Conservation (phyloP, 192 early-diverging fungal genomes). For the Coemansia sp. region DNA sequence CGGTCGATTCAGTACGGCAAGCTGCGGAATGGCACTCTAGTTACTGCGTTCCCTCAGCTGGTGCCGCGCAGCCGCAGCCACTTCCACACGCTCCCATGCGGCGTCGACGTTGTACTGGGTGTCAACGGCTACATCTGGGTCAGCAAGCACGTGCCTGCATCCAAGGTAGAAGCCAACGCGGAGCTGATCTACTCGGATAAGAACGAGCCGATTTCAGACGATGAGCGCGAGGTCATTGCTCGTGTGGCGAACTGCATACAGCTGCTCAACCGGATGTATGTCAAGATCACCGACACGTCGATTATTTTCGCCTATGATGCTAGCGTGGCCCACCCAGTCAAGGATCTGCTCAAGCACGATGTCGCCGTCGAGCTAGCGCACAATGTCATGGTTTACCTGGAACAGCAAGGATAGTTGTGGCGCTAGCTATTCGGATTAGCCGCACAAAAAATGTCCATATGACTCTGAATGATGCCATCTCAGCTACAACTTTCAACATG, state of each 20-base stretch:
- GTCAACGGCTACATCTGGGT: slow-evolving; percentile 98
- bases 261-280: slow-evolving; percentile 72
- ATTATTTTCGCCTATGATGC: slow-evolving; percentile 93
- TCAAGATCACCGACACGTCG: slow-evolving; percentile 84
- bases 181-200: slow-evolving; percentile 83
- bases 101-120: slow-evolving; percentile 91
- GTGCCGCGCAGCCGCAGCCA: slow-evolving; percentile 93
- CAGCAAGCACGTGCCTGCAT: slow-evolving; percentile 66
- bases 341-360: slow-evolving; percentile 61
- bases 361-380: slow-evolving; percentile 48
- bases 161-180: slow-evolving; percentile 69
- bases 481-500: background rate
- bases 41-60: slow-evolving; percentile 82
- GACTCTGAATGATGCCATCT: slow-evolving; percentile 4
- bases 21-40: slow-evolving; percentile 74
- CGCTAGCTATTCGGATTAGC: background rate
- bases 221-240: slow-evolving; percentile 80
- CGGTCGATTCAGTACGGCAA: slow-evolving; percentile 91
- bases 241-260: slow-evolving; percentile 85
- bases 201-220: slow-evolving; percentile 79
- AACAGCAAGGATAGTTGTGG: slow-evolving; percentile 12
- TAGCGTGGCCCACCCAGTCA: slow-evolving; percentile 59
- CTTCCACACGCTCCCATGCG: slow-evolving; percentile 87
- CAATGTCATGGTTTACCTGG: slow-evolving; percentile 28
- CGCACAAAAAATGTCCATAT: background rate